A percentile compares a stretch with the other conserved stretches of the same genome.
These are phyloP conservation scores for Vigna nakashimae DNA, from an alignment of 306 rosid genomes.

Conservation along the genomic window DNA sequence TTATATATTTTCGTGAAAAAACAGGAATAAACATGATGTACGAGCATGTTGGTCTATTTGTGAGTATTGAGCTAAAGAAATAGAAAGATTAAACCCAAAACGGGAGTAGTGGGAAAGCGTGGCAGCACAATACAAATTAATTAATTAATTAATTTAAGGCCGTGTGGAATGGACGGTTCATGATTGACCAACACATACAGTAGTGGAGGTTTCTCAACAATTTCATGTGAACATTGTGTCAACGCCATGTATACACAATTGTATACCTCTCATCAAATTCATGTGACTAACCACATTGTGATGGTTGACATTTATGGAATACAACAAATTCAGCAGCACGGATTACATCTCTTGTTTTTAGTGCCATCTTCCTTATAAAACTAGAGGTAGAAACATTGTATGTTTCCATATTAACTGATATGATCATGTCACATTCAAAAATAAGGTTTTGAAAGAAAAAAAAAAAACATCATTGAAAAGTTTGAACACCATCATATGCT, in stretches of 20 bases:
- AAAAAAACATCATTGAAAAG: no score
- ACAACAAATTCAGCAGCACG: background rate
- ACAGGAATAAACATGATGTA: background rate
- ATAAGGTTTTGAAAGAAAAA: no score
- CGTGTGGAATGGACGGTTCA: background rate
- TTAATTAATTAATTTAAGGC: background rate
- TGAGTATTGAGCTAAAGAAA: background rate
- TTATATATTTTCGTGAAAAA: background rate
- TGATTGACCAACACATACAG: background rate
- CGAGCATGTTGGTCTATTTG: no score
- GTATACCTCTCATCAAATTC: background rate
- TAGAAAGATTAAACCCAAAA: background rate
- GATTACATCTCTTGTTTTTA: background rate
- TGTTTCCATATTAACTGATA: no score
- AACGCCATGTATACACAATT: background rate
- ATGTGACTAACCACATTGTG: background rate
- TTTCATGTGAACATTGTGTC: slow-evolving; percentile 3
- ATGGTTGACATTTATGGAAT: background rate
- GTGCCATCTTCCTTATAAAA: no score
- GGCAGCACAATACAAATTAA: background rate
- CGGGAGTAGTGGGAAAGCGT: background rate
- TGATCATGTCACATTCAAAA: no score
- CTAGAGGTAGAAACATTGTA: no score
- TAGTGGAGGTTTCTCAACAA: background rate
- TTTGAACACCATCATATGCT: no score